phyloP scores from a whole-genome alignment of 2,329 filamentous ascomycete species.

The Talaromyces sp. region DNA sequence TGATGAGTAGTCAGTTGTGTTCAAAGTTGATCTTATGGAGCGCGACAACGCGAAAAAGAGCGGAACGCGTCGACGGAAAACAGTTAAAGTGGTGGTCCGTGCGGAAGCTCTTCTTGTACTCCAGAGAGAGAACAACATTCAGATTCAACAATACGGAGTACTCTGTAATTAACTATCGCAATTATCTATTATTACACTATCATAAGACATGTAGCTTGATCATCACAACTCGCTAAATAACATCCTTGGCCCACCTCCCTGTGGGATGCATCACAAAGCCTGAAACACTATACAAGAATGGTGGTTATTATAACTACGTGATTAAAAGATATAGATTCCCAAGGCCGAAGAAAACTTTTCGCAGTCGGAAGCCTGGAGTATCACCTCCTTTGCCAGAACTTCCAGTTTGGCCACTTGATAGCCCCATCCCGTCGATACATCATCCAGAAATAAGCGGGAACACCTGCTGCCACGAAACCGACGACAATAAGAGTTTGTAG shows the following conservation, averaged over 20 bases:
- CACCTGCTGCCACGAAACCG: constrained; percentile 73
- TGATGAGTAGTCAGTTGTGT: neutral
- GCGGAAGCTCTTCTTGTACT: neutral
- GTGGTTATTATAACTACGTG: neutral
- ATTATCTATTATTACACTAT: neutral
- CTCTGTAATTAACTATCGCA: neutral
- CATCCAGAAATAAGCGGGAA: constrained; percentile 86
- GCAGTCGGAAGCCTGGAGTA: no score
- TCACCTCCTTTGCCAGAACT: constrained; percentile 40
- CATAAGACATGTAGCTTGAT: neutral
- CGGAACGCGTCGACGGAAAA: neutral
- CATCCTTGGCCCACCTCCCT: neutral
- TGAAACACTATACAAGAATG: neutral
- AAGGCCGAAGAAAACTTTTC: neutral
- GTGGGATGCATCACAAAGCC: constrained; percentile 5
- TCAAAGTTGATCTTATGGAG: neutral
- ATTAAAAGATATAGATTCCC: neutral
- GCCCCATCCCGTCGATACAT: constrained; percentile 60
- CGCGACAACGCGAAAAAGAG: constrained; percentile 1
- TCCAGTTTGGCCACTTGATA: constrained; percentile 34
- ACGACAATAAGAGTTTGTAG: constrained; percentile 84
- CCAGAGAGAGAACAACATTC: no score
- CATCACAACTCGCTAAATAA: constrained; percentile 4
- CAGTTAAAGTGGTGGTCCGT: constrained; percentile 4
- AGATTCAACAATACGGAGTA: no score